These are phyloP conservation scores for Naganishia sp. DNA, from an alignment of 1,284 basidiomycete genomes.

Conservation along the genomic window DNA sequence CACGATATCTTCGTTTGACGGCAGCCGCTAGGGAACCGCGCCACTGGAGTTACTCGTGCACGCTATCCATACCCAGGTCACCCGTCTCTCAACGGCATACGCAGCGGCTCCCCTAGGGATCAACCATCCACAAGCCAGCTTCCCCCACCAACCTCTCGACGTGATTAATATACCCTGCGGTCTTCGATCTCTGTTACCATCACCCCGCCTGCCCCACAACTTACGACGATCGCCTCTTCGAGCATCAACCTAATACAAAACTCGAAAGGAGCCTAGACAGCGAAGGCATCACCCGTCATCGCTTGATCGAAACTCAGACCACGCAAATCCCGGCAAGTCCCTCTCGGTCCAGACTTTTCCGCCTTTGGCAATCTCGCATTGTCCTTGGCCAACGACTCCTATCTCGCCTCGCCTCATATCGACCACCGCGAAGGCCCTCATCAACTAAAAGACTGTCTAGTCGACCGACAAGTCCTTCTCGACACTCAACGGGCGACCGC, in stretches of 20 bases:
- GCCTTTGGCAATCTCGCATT: not conserved
- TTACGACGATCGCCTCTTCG: too few relatives aligned
- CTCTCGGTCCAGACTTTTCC: not conserved
- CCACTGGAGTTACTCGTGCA: not conserved
- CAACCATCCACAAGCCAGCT: not conserved
- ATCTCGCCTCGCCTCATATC: not conserved
- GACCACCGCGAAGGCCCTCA: not conserved
- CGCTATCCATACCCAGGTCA: not conserved
- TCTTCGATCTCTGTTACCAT: too few relatives aligned
- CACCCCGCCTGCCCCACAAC: too few relatives aligned
- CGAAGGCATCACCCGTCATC: not conserved
- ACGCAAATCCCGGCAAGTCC: too few relatives aligned
- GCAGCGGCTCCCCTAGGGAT: too few relatives aligned
- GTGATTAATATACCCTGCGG: too few relatives aligned
- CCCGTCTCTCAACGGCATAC: too few relatives aligned
- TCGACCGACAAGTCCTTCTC: not conserved
- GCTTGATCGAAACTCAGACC: slow-evolving; percentile 8
- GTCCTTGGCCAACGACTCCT: not conserved
- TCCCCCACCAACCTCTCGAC: not conserved
- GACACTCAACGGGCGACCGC: not conserved
- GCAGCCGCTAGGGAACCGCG: slow-evolving; percentile 14
- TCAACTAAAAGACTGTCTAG: not conserved
- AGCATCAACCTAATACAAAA: not conserved
- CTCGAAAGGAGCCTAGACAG: not conserved
- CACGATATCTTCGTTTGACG: not conserved